Conservation (phyloP, 768 basidiomycete species). For the Calocera viscosa region DNA sequence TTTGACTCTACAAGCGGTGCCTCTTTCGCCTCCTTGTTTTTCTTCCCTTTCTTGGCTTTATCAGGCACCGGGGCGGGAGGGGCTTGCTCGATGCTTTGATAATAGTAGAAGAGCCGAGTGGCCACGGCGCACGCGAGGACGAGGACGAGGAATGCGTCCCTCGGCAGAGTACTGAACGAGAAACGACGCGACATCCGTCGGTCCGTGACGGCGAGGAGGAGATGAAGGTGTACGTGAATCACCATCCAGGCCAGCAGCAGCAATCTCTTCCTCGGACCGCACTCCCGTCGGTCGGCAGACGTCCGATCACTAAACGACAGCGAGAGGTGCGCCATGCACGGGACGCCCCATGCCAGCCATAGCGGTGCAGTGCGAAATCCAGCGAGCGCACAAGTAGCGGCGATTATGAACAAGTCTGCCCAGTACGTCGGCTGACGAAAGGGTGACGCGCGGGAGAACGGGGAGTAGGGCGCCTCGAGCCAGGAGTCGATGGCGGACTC, state of each 20-base stretch:
- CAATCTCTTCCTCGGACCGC: not conserved
- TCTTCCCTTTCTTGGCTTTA: constrained; percentile 16
- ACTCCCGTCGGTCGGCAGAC: not conserved
- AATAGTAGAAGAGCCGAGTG: not conserved
- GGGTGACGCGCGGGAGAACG: not conserved
- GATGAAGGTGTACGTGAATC: not conserved
- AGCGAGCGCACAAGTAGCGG: not conserved
- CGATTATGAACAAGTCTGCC: not conserved
- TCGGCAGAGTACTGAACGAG: not conserved
- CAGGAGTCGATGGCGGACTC: not conserved
- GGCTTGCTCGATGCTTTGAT: not conserved
- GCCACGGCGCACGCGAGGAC: not conserved
- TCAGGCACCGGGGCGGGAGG: constrained; percentile 8
- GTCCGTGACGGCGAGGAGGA: not conserved
- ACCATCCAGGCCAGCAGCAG: not conserved
- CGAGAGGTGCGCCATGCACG: not conserved
- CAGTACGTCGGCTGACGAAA: not conserved
- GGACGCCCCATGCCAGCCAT: not conserved
- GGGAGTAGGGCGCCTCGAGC: not conserved
- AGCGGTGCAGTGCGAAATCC: not conserved
- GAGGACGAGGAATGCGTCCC: not conserved
- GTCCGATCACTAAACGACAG: not conserved
- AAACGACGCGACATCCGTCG: not conserved
- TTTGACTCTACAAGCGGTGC: not conserved
- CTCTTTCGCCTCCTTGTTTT: constrained; percentile 13